Evolutionary conservation across 305 asterid genomes (phyloP), one percentile per base, ranked within the genome.

Genomic region (Rubia tinctorum): DNA sequence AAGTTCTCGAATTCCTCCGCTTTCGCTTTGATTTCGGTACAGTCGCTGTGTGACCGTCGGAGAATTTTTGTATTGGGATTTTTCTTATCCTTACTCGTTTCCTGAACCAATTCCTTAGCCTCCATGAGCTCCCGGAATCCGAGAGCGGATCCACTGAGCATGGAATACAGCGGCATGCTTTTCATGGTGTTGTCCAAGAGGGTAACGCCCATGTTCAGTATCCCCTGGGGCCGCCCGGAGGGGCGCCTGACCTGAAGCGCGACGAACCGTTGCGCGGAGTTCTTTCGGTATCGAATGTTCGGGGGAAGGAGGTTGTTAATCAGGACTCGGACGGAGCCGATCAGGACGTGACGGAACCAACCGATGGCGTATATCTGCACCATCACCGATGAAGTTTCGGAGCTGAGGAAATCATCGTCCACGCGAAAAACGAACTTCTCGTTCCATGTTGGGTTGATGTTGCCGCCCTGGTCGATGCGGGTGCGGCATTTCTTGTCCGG

Each of bases 371-470:
- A 90, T 53, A 91, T 83, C 75, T 90, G 93, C 12, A 91, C 80
- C 44, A 79, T 75, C 18, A 91, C 64, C 15, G 84, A 77, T 18
- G 88, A 68, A 8, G 80, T 39, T 6, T 84, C 92, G 0, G 92
- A 80, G 55, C 62, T n/a, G 14, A 88, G 82, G 47, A 80, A 58
- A 27, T 76, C 73, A 7, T 82, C 69, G 40, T 87, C 93, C 13
- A 87, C 80, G 40, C 86, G 89, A 58, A 90, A 91, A 0, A 84
- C 78, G 75, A 91, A 78, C 74, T 85, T 87, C 34, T 91, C 87
- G 71, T 89, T 89, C 97, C 97, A 91, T 0, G 86, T 85, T 8
- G 97, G 96, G 60, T 84, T 84, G 5, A 76, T 75, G 59, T 79
- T 78, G 61, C 95, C 95, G 8, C 77, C 72, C 4, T 81, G 81